phyloP scores from a whole-genome alignment of 352 stramenopile species.

The Thraustochytrium striatum region DNA sequence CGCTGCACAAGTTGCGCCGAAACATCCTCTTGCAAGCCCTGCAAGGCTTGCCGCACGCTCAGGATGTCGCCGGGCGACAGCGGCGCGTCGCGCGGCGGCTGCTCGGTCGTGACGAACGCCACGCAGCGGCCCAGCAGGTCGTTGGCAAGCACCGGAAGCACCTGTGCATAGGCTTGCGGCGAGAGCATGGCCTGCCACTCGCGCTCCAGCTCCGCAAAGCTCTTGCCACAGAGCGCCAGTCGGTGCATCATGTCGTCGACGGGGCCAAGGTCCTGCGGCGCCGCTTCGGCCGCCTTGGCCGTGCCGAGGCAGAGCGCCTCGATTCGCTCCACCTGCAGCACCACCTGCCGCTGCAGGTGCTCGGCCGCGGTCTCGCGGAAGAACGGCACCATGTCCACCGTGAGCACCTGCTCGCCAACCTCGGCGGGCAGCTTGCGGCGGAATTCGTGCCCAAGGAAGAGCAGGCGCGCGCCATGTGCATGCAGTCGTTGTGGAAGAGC shows the following conservation, averaged over 20 bases:
- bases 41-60: neutral
- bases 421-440: neutral
- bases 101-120: neutral
- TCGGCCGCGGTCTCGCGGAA: neutral
- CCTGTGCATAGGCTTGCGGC: neutral
- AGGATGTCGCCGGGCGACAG: constrained; percentile 32
- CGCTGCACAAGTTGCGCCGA: neutral
- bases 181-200: constrained; percentile 3
- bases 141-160: neutral
- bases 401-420: neutral
- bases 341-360: constrained; percentile 13
- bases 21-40: constrained; percentile 1
- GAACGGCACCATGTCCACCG: constrained; percentile 16
- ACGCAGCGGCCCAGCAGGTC: neutral
- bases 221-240: neutral
- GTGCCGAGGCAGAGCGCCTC: neutral
- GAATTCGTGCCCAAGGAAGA: constrained; percentile 28
- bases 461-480: neutral
- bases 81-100: neutral
- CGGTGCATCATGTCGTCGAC: neutral
- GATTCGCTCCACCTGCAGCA: neutral
- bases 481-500: constrained; percentile 36
- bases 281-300: neutral
- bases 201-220: neutral
- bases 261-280: neutral